phyloP scores from a whole-genome alignment of 148 eudicot species.

The Rhododendron henanense region DNA sequence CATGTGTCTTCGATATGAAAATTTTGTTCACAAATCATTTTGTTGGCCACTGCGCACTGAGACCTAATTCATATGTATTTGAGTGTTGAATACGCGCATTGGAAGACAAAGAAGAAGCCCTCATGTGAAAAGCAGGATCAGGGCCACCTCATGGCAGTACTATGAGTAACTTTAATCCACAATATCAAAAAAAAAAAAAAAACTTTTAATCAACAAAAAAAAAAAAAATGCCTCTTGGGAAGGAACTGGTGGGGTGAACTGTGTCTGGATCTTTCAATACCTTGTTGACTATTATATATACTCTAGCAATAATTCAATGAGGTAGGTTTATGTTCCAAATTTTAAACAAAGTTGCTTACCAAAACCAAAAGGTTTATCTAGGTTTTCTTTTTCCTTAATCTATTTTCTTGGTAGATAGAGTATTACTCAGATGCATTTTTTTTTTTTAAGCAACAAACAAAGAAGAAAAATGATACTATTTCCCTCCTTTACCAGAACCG shows the following conservation, averaged over 20 bases:
- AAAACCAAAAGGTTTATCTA: neutral
- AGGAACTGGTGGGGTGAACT: neutral
- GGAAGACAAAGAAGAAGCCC: constrained; percentile 8
- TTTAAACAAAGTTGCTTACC: constrained; percentile 5
- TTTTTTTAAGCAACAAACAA: neutral
- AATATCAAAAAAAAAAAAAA: neutral
- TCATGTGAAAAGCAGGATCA: constrained; percentile 10
- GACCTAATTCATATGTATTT: neutral
- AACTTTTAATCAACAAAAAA: too few relatives aligned
- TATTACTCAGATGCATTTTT: neutral
- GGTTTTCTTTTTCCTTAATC: neutral
- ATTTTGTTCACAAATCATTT: neutral
- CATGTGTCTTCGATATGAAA: neutral
- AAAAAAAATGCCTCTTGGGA: neutral
- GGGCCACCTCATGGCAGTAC: neutral
- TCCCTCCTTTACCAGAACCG: neutral
- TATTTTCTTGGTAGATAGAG: neutral
- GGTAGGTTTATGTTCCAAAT: neutral
- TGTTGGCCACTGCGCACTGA: neutral
- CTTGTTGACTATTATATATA: neutral
- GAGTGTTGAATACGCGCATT: constrained; percentile 20
- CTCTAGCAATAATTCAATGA: constrained; percentile 5
- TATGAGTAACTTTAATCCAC: neutral
- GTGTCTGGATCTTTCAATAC: neutral
- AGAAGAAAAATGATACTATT: neutral